These are phyloP conservation scores for Ogataea henricii DNA, from an alignment of 805 yeast genomes.

Conservation along the genomic window DNA sequence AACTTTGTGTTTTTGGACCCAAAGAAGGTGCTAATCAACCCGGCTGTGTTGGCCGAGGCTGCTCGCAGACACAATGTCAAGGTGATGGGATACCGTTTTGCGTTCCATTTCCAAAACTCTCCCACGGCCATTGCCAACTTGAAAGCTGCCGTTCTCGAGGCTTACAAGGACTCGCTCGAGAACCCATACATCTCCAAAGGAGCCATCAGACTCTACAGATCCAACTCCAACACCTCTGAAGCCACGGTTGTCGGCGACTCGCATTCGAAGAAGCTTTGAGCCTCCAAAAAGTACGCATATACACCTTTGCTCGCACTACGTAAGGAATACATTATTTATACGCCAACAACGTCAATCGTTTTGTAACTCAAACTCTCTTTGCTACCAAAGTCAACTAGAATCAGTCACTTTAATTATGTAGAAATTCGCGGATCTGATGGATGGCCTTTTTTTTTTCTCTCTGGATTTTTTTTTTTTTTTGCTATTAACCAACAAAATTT, in stretches of 20 bases:
- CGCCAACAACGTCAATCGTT: too few species aligned
- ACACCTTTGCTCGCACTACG: too few species aligned
- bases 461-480: too few species aligned
- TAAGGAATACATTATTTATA: not conserved
- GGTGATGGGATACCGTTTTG: conserved; percentile 72
- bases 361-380: too few species aligned
- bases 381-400: not conserved
- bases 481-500: not conserved
- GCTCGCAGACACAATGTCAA: conserved; percentile 63
- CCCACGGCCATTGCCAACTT: conserved; percentile 54
- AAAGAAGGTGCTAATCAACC: conserved; percentile 52
- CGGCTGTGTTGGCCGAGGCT: conserved; percentile 47
- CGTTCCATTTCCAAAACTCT: conserved; percentile 73
- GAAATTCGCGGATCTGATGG: not conserved
- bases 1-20: conserved; percentile 78
- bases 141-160: conserved; percentile 56
- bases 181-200: conserved; percentile 54
- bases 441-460: not conserved
- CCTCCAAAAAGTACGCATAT: not conserved
- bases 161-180: conserved; percentile 51
- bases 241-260: conserved; percentile 18
- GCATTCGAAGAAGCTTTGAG: not conserved
- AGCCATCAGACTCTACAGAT: conserved; percentile 37
- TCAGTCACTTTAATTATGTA: too few species aligned
- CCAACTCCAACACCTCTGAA: conserved; percentile 16